Evolutionary conservation across 495 filamentous ascomycete genomes (phyloP).

Genomic region (Aspergillus mulundensis): DNA sequence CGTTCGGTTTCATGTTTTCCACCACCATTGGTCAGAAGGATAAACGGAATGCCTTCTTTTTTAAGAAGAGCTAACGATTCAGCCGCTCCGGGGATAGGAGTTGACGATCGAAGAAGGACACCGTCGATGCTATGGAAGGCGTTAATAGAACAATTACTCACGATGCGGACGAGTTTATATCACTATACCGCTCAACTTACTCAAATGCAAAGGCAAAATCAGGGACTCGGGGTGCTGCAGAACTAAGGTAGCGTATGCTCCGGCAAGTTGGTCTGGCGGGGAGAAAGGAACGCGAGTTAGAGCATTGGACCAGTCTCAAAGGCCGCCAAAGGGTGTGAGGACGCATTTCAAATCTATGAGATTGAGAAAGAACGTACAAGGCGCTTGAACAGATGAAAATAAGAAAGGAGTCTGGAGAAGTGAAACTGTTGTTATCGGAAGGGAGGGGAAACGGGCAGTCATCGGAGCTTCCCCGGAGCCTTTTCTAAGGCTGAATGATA

Average conservation of each 20-base stretch:
- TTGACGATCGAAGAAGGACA: conserved; percentile 81
- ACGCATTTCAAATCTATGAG: conserved; percentile 20
- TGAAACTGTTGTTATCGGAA: background rate
- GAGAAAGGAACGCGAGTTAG: conserved; percentile 19
- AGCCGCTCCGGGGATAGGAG: conserved; percentile 76
- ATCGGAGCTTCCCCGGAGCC: background rate
- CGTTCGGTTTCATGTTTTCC: conserved; percentile 71
- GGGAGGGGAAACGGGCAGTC: conserved; percentile 1
- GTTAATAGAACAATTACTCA: background rate
- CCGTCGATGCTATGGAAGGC: conserved; percentile 72
- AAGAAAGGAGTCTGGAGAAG: background rate
- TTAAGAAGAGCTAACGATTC: conserved; percentile 70
- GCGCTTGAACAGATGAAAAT: background rate
- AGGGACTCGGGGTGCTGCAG: conserved; percentile 33
- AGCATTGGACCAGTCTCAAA: conserved; percentile 27
- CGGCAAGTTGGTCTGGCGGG: conserved; percentile 17
- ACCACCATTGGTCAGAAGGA: conserved; percentile 86
- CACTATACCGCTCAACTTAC: conserved; percentile 43
- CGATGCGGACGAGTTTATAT: background rate
- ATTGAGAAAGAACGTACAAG: background rate
- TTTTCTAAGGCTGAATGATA: conserved; percentile 6
- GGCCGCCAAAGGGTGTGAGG: conserved; percentile 26
- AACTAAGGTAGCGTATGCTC: conserved; percentile 30
- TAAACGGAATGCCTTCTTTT: conserved; percentile 68
- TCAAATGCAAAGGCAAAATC: conserved; percentile 83